phyloP scores from a whole-genome alignment of 345 rosid genomes.

The Gossypium herbaceum region DNA sequence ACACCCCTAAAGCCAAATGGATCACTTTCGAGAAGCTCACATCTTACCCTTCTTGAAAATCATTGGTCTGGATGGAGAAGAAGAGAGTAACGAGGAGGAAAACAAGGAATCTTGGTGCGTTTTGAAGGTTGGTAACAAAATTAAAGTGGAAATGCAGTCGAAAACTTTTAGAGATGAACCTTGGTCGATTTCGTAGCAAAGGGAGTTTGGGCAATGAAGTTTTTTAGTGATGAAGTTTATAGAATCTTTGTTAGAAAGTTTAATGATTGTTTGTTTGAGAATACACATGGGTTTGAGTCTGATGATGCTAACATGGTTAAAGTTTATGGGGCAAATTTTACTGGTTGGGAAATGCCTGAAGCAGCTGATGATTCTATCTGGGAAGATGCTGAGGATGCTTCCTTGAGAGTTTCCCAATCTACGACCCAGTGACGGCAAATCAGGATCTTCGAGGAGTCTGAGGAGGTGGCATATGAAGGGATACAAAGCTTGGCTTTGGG shows the following conservation, averaged over 20 bases:
- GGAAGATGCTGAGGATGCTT: constrained; percentile 89
- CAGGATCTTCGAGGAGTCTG: constrained; percentile 85
- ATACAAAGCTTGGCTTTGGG: constrained; percentile 94
- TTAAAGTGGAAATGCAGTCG: constrained; percentile 63
- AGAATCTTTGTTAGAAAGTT: constrained; percentile 42
- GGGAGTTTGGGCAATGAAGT: constrained; percentile 89
- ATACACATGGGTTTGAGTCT: constrained; percentile 68
- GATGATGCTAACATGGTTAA: constrained; percentile 71
- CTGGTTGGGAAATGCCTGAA: constrained; percentile 81
- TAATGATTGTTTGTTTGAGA: constrained; percentile 81
- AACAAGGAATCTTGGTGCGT: constrained; percentile 51
- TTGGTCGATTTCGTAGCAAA: constrained; percentile 80
- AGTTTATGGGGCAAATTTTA: constrained; percentile 89
- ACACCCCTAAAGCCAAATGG: too few species aligned
- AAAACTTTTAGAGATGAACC: constrained; percentile 67
- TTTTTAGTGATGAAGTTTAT: constrained; percentile 55
- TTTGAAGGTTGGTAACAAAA: constrained; percentile 53
- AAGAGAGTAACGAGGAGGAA: constrained; percentile 32
- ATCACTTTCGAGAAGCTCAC: constrained; percentile 9
- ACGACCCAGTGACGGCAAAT: constrained; percentile 53
- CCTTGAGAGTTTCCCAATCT: constrained; percentile 52
- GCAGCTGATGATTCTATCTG: constrained; percentile 94
- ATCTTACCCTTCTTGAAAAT: constrained; percentile 43
- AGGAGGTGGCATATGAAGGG: constrained; percentile 79
- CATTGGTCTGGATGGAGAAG: constrained; percentile 26